Evolutionary conservation across 2,329 filamentous ascomycete genomes (phyloP), one percentile per base, ranked within the genome.

Genomic region (Aspergillus uvarum): DNA sequence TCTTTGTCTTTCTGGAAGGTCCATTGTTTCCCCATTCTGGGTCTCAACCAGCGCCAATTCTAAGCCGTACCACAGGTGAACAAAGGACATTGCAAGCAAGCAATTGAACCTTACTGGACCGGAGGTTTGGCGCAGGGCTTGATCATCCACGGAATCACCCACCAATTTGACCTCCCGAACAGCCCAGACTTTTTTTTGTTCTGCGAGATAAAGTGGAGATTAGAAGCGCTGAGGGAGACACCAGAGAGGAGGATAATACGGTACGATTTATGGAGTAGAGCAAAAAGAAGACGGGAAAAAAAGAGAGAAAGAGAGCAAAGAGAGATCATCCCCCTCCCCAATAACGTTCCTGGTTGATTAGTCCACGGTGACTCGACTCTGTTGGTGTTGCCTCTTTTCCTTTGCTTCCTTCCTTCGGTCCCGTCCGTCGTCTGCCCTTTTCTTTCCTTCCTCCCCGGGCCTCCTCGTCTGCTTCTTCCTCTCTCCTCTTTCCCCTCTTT

Each of bases 401-500:
- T 32, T n/a, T 42, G 49, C 24, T 51, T 49, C 42, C 56, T 8
- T 29, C 26, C 26, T 29, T 29, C 26, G 26, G 26, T 51, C 50
- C n/a, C 47, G 26, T 44, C 48, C 47, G 42, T 56, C 56, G 51
- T 51, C 52, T 61, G 51, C 31, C 42, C 51, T 22, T 51, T 49
- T 47, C 56, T 54, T 42, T 53, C 51, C 59, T 47, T 47, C 59
- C 53, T 55, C 56, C 51, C 60, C 38, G 50, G 26, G 59, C 53
- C 51, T 63, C 64, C 58, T 51, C 59, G 58, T 63, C 51, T 50
- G 10, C 64, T 54, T 51, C 61, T 53, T 57, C 55, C 60, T 60
- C 53, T 61, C 59, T 54, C 62, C 61, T 66, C 67, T 62, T 64
- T 65, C 65, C 59, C 65, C 63, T 61, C 61, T 19, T 44, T 19